Percentiles rank a stretch among this genome's conserved stretches.
Conservation (phyloP, 805 yeast genomes). For the Metschnikowia continentalis region DNA sequence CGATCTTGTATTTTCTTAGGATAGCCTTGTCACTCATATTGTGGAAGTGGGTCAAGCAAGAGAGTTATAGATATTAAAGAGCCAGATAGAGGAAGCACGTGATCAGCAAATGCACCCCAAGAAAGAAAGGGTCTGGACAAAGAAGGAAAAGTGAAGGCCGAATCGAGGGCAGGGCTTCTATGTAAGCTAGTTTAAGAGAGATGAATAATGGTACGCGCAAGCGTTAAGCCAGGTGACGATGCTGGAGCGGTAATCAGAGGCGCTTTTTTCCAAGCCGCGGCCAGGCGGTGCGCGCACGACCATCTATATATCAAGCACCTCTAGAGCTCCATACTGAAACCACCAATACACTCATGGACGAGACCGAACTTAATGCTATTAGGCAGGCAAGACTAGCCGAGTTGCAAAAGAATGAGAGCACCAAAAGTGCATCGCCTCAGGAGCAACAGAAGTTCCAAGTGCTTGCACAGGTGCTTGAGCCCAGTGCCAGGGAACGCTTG, state of each 20-base stretch:
- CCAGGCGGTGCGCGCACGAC: conserved; percentile 1
- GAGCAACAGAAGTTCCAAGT: conserved; percentile 39
- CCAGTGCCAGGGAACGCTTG: conserved; percentile 82
- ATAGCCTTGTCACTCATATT: conserved; percentile 33
- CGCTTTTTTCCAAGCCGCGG: conserved; percentile 3
- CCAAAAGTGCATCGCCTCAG: conserved; percentile 11
- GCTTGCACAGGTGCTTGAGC: conserved; percentile 69
- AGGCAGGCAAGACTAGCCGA: conserved; percentile 90
- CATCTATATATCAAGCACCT: neutral
- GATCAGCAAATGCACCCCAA: neutral
- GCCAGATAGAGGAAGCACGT: neutral
- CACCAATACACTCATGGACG: conserved; percentile 55
- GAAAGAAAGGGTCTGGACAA: neutral
- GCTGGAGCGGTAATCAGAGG: neutral
- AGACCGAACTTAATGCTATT: conserved; percentile 81
- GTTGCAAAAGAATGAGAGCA: conserved; percentile 57
- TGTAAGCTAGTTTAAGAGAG: neutral
- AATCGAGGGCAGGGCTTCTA: neutral
- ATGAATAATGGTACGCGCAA: neutral
- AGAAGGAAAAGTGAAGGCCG: neutral
- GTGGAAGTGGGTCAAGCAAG: neutral
- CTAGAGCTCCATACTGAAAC: no score
- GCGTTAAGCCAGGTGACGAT: neutral
- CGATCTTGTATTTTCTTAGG: conserved; percentile 76
- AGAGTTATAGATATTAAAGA: neutral